Evolutionary conservation across 768 basidiomycete genomes (phyloP), one percentile per base, ranked within the genome.

Genomic region (Phaeotremella fagi): DNA sequence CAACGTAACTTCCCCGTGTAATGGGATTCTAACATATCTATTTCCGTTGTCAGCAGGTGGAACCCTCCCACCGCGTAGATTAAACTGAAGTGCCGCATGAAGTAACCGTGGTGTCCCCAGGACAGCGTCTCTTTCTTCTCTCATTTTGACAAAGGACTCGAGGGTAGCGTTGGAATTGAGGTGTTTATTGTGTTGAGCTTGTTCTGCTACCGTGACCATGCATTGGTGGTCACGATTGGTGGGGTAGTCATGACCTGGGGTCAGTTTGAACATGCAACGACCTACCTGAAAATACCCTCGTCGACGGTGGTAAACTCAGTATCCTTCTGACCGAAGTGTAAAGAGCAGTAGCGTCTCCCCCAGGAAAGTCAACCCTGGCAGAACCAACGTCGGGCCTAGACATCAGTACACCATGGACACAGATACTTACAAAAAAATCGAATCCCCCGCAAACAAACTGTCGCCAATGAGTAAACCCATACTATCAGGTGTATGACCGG

Each of bases 321-420:
- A 71, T 66, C 25, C 47, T 37, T 22, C 60, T 61, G 2, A 64
- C 55, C 3, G 66, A 68, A 4, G 41, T n/a, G 50, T 48, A 71
- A 43, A 71, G 60, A n/a, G 27, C 28, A 7, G 37, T 14, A 25
- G 64, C 52, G 31, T 57, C 59, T 2, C 66, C 69, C 35, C 61
- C 57, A 23, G 69, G 66, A 47, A 71, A 71, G 53, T 71, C 69
- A 33, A 59, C 57, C 9, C 69, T 63, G 25, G 69, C 66, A 2
- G 63, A 57, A 15, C 69, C 69, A 16, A 68, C 60, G 41, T 63
- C 56, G 20, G 69, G 69, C 42, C 65, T 52, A 16, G 38, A 41
- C 12, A 41, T 14, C 9, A 7, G 38, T 41, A 41, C 22, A 41
- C 7, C 22, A 20, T 6, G 20, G 38, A 7, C 31, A 33, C 9